These are phyloP conservation scores for Mycena alexandri DNA, from an alignment of 768 basidiomycete genomes.

Conservation along the genomic window DNA sequence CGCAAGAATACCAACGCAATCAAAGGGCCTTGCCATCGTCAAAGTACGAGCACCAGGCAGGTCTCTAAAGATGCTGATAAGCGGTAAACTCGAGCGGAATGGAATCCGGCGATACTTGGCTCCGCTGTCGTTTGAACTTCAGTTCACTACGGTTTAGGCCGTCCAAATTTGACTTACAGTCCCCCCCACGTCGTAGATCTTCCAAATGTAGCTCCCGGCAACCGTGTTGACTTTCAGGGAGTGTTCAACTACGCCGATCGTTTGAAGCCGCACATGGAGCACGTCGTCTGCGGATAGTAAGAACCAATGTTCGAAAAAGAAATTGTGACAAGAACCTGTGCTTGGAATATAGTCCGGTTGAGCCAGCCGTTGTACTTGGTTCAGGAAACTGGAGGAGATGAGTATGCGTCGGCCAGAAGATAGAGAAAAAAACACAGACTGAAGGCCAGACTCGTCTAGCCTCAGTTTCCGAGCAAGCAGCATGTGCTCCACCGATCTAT, in stretches of 20 bases:
- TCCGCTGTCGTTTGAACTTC: slow-evolving; percentile 56
- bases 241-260: slow-evolving; percentile 84
- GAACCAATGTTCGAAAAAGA: slow-evolving; percentile 13
- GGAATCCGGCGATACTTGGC: slow-evolving; percentile 58
- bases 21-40: slow-evolving; percentile 72
- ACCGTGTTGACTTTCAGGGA: slow-evolving; percentile 75
- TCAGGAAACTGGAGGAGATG: slow-evolving; percentile 68
- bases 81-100: slow-evolving; percentile 25
- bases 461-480: slow-evolving; percentile 69
- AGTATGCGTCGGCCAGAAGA: slow-evolving; percentile 11
- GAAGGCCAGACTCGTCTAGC: slow-evolving; percentile 81
- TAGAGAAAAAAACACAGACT: slow-evolving; percentile 55
- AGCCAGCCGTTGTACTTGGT: slow-evolving; percentile 73
- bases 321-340: slow-evolving; percentile 59
- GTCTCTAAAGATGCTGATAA: slow-evolving; percentile 61
- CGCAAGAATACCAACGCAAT: slow-evolving; percentile 1
- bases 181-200: slow-evolving; percentile 87
- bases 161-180: slow-evolving; percentile 63
- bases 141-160: slow-evolving; percentile 8
- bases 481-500: slow-evolving; percentile 72
- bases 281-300: slow-evolving; percentile 69
- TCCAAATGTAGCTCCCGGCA: slow-evolving; percentile 78
- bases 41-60: slow-evolving; percentile 88
- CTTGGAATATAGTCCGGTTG: slow-evolving; percentile 79
- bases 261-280: slow-evolving; percentile 83